Base-by-base conservation (phyloP, 1,139 yeast genomes). In the Kodamaea fungicola region DNA sequence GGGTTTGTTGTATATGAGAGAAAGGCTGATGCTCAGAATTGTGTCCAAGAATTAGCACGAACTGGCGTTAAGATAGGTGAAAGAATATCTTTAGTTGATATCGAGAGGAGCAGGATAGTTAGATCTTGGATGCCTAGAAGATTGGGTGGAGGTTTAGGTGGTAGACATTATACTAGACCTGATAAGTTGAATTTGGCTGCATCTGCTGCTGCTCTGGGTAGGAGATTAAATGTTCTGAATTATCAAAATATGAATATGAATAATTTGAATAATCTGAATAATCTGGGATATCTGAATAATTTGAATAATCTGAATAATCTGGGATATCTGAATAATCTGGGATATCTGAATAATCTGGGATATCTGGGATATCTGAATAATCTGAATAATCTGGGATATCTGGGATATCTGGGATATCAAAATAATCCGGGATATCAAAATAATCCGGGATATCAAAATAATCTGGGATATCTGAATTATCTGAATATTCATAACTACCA, bases 41-140 rank as follows among this genome's bases (percentile, higher is more conserved):
- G 94, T 9, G 70, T 74, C n/a, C 65, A 71, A 25, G 80, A 72
- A 28, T 72, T 78, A 26, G 76, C 82, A 23, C 78, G 87, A 1
- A 57, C 77, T 21, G 76, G 76, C 0, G 40, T 70, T n/a, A 59
- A 60, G 30, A 48, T 67, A 4, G 19, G 24, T 2, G 27, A 30
- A 6, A 63, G 89, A 31, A 65, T 73, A 5, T 69, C 84, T 3
- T 59, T 88, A 16, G 88, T 85, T 1, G 98, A 92, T 56, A 79
- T 82, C 22, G 97, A 89, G 54, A 66, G 97, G 39, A 95, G 95
- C 2, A 64, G 97, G 26, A 63, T 84, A 0, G 78, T 80, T 9
- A 74, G 84, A 42, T 74, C 73, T 45, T 92, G 96, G 95, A 76
- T 74, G 42, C 98, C 98, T 0, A 61, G 90, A 48, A 59, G 85